Base-by-base conservation (phyloP, 202 grass and related monocot species). In the Digitaria exilis region DNA sequence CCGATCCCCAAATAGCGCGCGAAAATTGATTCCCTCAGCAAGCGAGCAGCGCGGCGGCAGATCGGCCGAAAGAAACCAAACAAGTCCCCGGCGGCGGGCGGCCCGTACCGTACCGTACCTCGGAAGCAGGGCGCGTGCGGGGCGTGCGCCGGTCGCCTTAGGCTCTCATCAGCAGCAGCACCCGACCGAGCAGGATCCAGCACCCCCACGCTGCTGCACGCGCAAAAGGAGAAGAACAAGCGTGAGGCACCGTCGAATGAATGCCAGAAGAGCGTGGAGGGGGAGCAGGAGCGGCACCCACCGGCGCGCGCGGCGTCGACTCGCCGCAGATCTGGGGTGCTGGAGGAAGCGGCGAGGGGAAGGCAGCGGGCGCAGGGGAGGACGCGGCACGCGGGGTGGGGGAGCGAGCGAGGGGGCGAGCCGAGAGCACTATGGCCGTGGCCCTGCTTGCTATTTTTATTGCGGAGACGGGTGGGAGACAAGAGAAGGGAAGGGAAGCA, bases 241-340 rank as follows among this genome's bases (percentile, higher is more conserved):
- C 34, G 8, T 76, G 35, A 76, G 73, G 35, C 9, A 4, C 73
- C 15, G 4, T 6, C 1, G 54, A n/a, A 60, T 59, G 29, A 4
- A 14, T 21, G n/a, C 14, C 19, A 7, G 39, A 14, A 5, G 17
- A 41, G 30, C 18, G 9, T 10, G 0, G 29, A 4, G 13, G 13
- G 29, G 0, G 60, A 31, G 8, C 12, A 9, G 50, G 10, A n/a
- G 43, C 70, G 3, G 30, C 49, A 41, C 73, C 55, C 37, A 76
- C 54, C 54, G 15, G 73, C 73, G 54, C 71, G 50, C 37, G 71
- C 71, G 32, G 55, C 72, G 72, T 75, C 30, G 71, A 56, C 34
- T 32, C 74, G 74, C 39, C 55, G 74, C 74, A 77, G 74, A 77
- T 77, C 74, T 76, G 73, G 54, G 73, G n/a, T 7, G n/a, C 71